Evolutionary conservation across 352 stramenopile species (phyloP).

Genomic region (Aphanomyces euteiches): DNA sequence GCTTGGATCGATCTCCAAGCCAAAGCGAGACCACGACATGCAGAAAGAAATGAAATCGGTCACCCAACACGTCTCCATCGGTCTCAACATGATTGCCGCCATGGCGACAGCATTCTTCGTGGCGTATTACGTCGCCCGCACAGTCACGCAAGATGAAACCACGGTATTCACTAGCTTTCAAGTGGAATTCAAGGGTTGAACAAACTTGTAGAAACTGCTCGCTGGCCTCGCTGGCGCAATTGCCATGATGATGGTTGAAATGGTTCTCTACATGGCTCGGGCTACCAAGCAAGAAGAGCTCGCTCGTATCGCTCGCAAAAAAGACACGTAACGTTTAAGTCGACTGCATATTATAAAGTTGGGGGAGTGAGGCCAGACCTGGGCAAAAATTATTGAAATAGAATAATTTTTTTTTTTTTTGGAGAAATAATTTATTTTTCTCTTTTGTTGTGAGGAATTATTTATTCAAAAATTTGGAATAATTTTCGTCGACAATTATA

Average conservation of each 20-base stretch:
- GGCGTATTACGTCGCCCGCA: conserved; percentile 65
- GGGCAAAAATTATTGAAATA: no score
- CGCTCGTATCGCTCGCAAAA: conserved; percentile 16
- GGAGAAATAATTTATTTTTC: no score
- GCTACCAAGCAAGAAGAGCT: conserved; percentile 45
- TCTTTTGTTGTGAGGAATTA: no score
- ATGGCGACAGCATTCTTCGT: conserved; percentile 76
- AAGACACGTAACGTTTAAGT: neutral
- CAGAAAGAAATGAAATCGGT: conserved; percentile 58
- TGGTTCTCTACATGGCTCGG: conserved; percentile 80
- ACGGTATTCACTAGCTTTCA: conserved; percentile 40
- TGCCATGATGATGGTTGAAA: conserved; percentile 85
- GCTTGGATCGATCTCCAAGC: conserved; percentile 62
- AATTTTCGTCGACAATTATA: no score
- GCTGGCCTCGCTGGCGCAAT: conserved; percentile 64
- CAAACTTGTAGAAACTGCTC: conserved; percentile 49
- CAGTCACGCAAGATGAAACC: conserved; percentile 70
- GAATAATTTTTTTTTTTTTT: no score
- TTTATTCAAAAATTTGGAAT: no score
- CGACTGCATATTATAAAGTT: no score
- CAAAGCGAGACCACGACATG: conserved; percentile 47
- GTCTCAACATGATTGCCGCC: conserved; percentile 80
- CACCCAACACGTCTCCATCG: conserved; percentile 74
- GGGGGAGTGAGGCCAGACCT: no score
- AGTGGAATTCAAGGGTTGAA: neutral